Evolutionary conservation across 352 stramenopile genomes (phyloP).

Genomic region (Globisporangium nunn): DNA sequence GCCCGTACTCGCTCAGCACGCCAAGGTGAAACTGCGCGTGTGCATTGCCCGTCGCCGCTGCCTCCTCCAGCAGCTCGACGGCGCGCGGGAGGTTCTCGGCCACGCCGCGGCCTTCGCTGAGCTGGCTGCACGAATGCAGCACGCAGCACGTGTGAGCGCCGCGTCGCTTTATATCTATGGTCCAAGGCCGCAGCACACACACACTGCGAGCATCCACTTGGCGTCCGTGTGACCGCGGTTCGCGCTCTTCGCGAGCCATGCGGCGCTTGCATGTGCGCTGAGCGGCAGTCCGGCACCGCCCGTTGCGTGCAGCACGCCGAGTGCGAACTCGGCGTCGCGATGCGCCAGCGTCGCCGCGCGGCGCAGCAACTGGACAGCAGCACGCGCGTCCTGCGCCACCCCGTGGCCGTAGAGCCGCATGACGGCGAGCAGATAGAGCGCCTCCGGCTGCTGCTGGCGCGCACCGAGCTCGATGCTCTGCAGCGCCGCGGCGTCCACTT

Average conservation of each 20-base stretch:
- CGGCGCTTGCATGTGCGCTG: constrained; percentile 26
- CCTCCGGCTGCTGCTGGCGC: constrained; percentile 28
- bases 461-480: constrained; percentile 27
- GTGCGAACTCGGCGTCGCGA: constrained; percentile 35
- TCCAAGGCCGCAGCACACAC: constrained; percentile 3
- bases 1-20: constrained; percentile 47
- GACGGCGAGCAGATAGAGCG: constrained; percentile 44
- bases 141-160: not conserved
- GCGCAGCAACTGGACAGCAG: constrained; percentile 22
- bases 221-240: constrained; percentile 29
- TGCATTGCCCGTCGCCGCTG: constrained; percentile 13
- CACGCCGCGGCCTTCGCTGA: constrained; percentile 34
- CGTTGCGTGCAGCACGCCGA: constrained; percentile 32
- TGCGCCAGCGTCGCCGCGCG: constrained; percentile 22
- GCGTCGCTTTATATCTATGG: not conserved
- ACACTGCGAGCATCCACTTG: constrained; percentile 51
- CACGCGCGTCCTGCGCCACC: constrained; percentile 19
- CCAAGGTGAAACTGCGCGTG: constrained; percentile 35
- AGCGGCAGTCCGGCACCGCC: constrained; percentile 9
- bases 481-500: constrained; percentile 22
- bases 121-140: constrained; percentile 16
- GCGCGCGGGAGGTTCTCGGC: constrained; percentile 22
- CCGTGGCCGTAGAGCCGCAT: constrained; percentile 49
- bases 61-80: constrained; percentile 24
- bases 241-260: constrained; percentile 33